Conservation (phyloP, 257 asterid species). For the Ocimum tenuiflorum region DNA sequence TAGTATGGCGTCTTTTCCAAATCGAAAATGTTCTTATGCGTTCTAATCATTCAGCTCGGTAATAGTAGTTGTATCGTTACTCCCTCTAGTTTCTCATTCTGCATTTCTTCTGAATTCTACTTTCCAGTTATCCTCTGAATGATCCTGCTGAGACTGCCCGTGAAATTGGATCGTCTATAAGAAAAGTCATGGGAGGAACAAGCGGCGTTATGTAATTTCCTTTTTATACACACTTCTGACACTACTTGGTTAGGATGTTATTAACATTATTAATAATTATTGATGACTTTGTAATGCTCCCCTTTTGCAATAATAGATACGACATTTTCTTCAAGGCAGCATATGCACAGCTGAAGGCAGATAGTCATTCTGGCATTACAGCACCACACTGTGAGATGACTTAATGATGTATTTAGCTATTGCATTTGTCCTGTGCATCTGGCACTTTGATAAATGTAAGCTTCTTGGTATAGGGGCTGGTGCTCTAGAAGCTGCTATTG, state of each 20-base stretch:
- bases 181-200: slow-evolving; percentile 99
- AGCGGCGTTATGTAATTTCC: slow-evolving; percentile 76
- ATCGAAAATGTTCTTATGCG: background rate
- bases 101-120: slow-evolving; percentile 11
- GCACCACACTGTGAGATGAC: slow-evolving; percentile 63
- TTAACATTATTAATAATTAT: background rate
- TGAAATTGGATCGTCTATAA: slow-evolving; percentile 71
- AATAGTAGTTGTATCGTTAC: background rate
- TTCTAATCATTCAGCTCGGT: background rate
- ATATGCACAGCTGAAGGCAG: slow-evolving; percentile 60
- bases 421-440: slow-evolving; percentile 11
- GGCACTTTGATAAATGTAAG: slow-evolving; percentile 10
- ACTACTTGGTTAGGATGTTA: background rate
- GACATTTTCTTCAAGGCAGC: slow-evolving; percentile 89
- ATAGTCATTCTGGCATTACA: slow-evolving; percentile 31
- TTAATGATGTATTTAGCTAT: slow-evolving; percentile 1
- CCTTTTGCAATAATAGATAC: slow-evolving; percentile 44
- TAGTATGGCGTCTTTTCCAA: background rate
- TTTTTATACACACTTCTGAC: background rate
- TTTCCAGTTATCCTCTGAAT: slow-evolving; percentile 88
- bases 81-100: slow-evolving; percentile 17
- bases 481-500: slow-evolving; percentile 84
- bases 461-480: slow-evolving; percentile 67
- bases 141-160: slow-evolving; percentile 78
- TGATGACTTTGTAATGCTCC: background rate